phyloP scores from a whole-genome alignment of 305 asterid species.

The Plantago coronopus region DNA sequence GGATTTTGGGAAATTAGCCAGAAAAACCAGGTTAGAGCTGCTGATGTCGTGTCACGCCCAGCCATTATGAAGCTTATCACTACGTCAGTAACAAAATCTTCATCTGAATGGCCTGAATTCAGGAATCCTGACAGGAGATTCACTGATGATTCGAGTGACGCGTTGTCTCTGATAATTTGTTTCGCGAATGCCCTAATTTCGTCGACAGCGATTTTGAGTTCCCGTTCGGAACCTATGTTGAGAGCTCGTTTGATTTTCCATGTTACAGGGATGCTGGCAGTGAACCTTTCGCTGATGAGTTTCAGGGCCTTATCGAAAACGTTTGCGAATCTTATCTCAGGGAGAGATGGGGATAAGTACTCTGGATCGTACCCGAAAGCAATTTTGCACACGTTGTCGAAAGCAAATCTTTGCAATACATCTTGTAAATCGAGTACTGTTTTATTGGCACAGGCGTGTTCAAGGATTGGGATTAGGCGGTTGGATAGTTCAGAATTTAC shows the following conservation, averaged over 20 bases:
- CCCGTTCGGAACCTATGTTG: conserved; percentile 41
- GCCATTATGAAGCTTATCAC: conserved; percentile 55
- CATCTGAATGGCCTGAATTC: conserved; percentile 41
- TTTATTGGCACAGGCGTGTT: conserved; percentile 22
- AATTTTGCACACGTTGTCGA: conserved; percentile 56
- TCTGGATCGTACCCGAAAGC: conserved; percentile 62
- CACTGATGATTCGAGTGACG: conserved; percentile 31
- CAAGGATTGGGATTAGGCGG: conserved; percentile 40
- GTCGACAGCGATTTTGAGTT: conserved; percentile 19
- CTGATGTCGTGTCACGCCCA: conserved; percentile 54
- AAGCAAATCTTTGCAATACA: conserved; percentile 50
- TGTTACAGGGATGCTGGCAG: conserved; percentile 20
- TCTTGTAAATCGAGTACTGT: conserved; percentile 50
- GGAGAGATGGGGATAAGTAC: conserved; percentile 37
- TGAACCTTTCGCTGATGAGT: conserved; percentile 33
- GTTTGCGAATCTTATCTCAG: conserved; percentile 34
- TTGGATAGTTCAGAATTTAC: conserved; percentile 42
- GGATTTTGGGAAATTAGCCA: conserved; percentile 39
- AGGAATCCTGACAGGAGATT: conserved; percentile 56
- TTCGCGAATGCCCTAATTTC: conserved; percentile 43
- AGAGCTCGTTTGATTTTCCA: conserved; percentile 47
- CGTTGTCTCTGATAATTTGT: conserved; percentile 21
- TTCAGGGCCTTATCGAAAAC: conserved; percentile 43
- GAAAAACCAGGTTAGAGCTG: conserved; percentile 72
- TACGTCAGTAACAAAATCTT: conserved; percentile 43